Percentiles rank a stretch among this genome's conserved stretches.
phyloP scores from a whole-genome alignment of 1,284 basidiomycete genomes.

The Entoloma clypeatum region DNA sequence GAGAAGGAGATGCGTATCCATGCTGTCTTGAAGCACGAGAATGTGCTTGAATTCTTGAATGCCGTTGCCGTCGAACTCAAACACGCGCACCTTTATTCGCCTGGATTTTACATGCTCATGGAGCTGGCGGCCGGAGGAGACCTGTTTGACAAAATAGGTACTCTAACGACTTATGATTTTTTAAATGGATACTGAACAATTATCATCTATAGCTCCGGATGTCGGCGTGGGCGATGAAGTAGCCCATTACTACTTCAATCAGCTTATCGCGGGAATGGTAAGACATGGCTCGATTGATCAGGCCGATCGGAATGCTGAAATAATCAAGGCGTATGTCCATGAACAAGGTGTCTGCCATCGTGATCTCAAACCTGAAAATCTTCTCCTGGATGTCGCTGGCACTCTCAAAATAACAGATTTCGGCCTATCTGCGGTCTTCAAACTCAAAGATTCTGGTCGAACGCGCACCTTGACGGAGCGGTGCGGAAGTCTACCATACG shows the following conservation, averaged over 20 bases:
- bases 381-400: conserved; percentile 78
- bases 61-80: conserved; percentile 73
- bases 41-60: conserved; percentile 85
- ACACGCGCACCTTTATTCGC: conserved; percentile 55
- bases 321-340: conserved; percentile 77
- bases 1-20: conserved; percentile 96
- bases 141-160: conserved; percentile 97
- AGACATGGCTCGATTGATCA: too few species aligned
- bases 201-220: conserved; percentile 66
- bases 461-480: conserved; percentile 69
- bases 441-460: conserved; percentile 82
- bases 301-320: too few species aligned
- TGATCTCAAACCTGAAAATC: conserved; percentile 95
- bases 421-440: conserved; percentile 90
- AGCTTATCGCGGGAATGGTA: conserved; percentile 80
- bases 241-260: conserved; percentile 89
- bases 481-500: conserved; percentile 94
- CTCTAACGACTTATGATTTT: not conserved
- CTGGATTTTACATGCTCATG: conserved; percentile 89
- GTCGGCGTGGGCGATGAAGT: conserved; percentile 85
- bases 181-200: not conserved
- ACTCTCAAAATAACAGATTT: conserved; percentile 93
- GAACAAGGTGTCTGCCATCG: conserved; percentile 90
- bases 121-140: conserved; percentile 94
- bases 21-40: conserved; percentile 71